Evolutionary conservation across 129 eudicot species (phyloP), one percentile per base, ranked within the genome.

Genomic region (Dittrichia graveolens): DNA sequence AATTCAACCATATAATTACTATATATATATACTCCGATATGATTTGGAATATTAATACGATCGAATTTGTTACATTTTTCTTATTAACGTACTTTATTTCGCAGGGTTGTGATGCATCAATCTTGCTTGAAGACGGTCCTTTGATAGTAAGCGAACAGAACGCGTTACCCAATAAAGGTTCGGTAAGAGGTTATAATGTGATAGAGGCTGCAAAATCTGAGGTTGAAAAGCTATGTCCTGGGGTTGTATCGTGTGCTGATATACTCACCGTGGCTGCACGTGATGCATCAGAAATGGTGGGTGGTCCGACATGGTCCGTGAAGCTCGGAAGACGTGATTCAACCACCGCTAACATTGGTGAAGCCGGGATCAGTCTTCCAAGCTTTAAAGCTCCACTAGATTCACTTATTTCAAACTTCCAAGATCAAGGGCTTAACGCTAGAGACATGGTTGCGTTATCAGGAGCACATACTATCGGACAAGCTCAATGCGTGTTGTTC

Each of bases 31-130:
- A n/a, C n/a, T n/a, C n/a, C n/a, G n/a, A n/a, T n/a, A n/a, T n/a
- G n/a, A n/a, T n/a, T n/a, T n/a, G n/a, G n/a, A n/a, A n/a, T n/a
- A n/a, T n/a, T n/a, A n/a, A n/a, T n/a, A n/a, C n/a, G n/a, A n/a
- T n/a, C n/a, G n/a, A 9, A 44, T 48, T 14, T 31, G 4, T 37
- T 9, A 67, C 11, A 5, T 3, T n/a, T 49, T 15, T 24, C n/a
- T 1, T 44, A 58, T 18, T 55, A 8, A 59, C 35, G 64, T 5
- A 71, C n/a, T n/a, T n/a, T n/a, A n/a, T n/a, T n/a, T n/a, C n/a
- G n/a, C n/a, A n/a, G 88, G 93, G 96, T 0, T 89, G 96, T 66
- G 96, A 89, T 59, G 96, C 88, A 13, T 89, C 96, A 0, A 86
- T 89, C 69, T 85, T 89, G 58, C 64, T 86, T 7, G 88, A 86